Evolutionary conservation across 106 monocot genomes (phyloP), one percentile per base, ranked within the genome.

Genomic region (Xerophyta viscosa): DNA sequence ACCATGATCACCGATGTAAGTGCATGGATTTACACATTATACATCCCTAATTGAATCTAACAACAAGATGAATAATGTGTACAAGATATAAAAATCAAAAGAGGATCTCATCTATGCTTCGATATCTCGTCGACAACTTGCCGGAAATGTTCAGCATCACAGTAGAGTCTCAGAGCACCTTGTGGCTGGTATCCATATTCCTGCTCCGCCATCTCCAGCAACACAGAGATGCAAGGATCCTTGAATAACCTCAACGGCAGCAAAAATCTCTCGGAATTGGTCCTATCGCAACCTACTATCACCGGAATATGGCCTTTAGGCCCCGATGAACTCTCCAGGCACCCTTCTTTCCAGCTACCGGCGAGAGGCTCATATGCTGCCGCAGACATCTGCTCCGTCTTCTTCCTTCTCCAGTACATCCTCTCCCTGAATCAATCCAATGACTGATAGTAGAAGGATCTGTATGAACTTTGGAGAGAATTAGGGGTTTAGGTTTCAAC

Each of bases 131-230:
- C n/a, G 18, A 54, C 28, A 4, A 54, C 54, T 14, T 10, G 28
- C 19, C 15, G 29, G 54, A 54, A 54, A 26, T 54, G 19, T 11
- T 54, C 15, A 15, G 25, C 30, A 26, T 54, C 54, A 13, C 54
- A 54, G 3, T 28, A 18, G 18, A 54, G 2, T 30, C 8, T 54
- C 30, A 54, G 11, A 15, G 31, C 20, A 15, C 54, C 54, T 20
- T 31, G 13, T 18, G 27, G 54, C 20, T 15, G 7, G 2, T 29
- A 31, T 1, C 54, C 54, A 30, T 31, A 31, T 30, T 54, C 54
- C 9, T 31, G 30, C 29, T 13, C 54, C 9, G 54, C 54, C 30
- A 54, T 31, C 5, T 54, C 54, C 5, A 54, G 54, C 54, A 54
- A 54, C 12, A 15, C 54, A 12, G 54, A 6, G 18, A 54, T 54